Evolutionary conservation across 116 monocot species (phyloP), one percentile per base, ranked within the genome.

Genomic region (Papilionanthe hybrid): DNA sequence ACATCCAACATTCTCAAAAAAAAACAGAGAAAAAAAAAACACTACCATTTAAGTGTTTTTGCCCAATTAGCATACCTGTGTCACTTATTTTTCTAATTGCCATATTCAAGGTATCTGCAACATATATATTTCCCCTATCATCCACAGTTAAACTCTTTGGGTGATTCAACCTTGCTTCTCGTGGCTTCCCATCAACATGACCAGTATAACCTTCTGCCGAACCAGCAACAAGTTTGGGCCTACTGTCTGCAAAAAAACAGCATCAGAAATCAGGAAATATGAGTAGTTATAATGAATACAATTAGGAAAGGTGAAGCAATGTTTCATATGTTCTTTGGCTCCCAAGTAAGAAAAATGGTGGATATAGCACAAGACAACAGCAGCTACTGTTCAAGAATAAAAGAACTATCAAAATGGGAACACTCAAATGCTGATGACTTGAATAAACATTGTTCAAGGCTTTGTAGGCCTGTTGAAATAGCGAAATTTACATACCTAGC

Each of bases 61-160:
- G 37, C 12, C 55, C 44, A 27, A n/a, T 57, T 17, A 23, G 23
- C 58, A 53, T 85, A 89, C 89, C 86, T 57, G 84, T 42, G 71
- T 86, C 89, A 48, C 86, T 89, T 82, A 89, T 84, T 80, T 89
- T 89, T 67, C 89, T 82, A 72, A 89, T 84, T 58, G 89, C 84
- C 86, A 84, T 86, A 82, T 89, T 89, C 82, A 78, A 75, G 20
- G 82, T 81, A 72, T 89, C 89, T 53, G 86, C 84, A 20, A 89
- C 78, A 76, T 89, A 89, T 55, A 89, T 89, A 48, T 89, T 89
- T 37, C 89, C 89, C 42, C 77, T 84, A 69, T 84, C 86, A 57
- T 86, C 89, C 68, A 86, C 80, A 42, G 86, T 77, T 72, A 89
- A 75, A 27, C 86, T 86, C 42, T 80, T 89, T 18, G 89, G 86